Percentiles rank a stretch among this genome's conserved stretches.
phyloP scores from a whole-genome alignment of 2,329 filamentous ascomycete species.

The Fusarium aywerte region DNA sequence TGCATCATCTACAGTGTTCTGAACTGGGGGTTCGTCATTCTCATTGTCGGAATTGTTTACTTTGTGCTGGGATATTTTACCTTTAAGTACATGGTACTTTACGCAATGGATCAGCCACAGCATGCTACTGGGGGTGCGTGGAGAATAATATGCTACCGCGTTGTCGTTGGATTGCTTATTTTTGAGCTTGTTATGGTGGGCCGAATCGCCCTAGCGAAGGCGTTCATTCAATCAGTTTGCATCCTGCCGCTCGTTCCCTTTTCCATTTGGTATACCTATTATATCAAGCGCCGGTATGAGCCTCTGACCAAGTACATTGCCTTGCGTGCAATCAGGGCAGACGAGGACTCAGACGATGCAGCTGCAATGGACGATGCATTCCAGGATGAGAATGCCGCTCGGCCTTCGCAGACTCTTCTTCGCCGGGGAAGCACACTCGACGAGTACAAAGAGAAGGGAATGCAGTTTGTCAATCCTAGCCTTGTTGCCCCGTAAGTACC shows the following conservation, averaged over 20 bases:
- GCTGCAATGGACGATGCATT: constrained; percentile 53
- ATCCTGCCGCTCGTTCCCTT: constrained; percentile 80
- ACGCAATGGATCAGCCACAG: constrained; percentile 97
- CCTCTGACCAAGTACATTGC: constrained; percentile 94
- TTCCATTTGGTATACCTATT: constrained; percentile 90
- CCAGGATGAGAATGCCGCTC: constrained; percentile 53
- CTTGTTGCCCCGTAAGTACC: constrained; percentile 71
- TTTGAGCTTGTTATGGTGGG: constrained; percentile 94
- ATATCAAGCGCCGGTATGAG: constrained; percentile 82
- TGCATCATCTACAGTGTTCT: constrained; percentile 95
- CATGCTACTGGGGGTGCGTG: constrained; percentile 93
- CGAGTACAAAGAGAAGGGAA: constrained; percentile 75
- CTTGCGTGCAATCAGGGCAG: constrained; percentile 79
- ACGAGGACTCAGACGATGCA: constrained; percentile 56
- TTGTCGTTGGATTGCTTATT: constrained; percentile 85
- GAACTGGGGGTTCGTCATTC: constrained; percentile 79
- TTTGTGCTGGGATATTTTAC: constrained; percentile 86
- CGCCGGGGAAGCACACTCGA: constrained; percentile 74
- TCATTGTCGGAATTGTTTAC: constrained; percentile 84
- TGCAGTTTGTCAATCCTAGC: constrained; percentile 81
- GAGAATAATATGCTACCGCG: constrained; percentile 95
- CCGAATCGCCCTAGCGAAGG: constrained; percentile 78
- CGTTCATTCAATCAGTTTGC: constrained; percentile 77
- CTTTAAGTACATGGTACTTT: constrained; percentile 97
- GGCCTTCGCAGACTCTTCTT: constrained; percentile 55